Conservation (phyloP, 345 rosid species). For the Arabis hirsuta region DNA sequence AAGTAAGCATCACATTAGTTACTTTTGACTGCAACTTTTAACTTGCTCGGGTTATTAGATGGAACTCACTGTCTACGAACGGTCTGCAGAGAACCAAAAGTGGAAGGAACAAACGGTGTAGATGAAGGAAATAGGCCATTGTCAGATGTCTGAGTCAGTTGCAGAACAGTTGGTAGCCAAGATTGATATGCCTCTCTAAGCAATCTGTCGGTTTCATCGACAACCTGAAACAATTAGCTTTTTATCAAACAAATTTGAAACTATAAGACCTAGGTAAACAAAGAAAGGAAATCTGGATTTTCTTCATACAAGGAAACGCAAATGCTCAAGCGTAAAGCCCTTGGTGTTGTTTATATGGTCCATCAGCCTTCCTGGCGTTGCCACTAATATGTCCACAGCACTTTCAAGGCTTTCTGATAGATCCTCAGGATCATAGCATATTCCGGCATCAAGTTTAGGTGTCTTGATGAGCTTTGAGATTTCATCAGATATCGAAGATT, state of each 20-base stretch:
- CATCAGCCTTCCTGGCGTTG: slow-evolving; percentile 99
- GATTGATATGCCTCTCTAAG: slow-evolving; percentile 95
- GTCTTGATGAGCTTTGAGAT: slow-evolving; percentile 74
- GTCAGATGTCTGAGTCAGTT: slow-evolving; percentile 51
- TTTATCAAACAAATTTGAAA: not conserved
- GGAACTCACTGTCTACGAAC: slow-evolving; percentile 77
- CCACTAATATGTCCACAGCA: slow-evolving; percentile 90
- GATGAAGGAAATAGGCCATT: slow-evolving; percentile 47
- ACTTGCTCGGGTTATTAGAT: not conserved
- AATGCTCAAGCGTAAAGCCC: slow-evolving; percentile 95
- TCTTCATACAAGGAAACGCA: slow-evolving; percentile 81
- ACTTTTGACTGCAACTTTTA: not conserved
- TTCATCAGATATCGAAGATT: slow-evolving; percentile 87
- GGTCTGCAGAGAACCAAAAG: slow-evolving; percentile 71
- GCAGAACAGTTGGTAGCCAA: slow-evolving; percentile 93
- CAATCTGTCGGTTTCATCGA: slow-evolving; percentile 94
- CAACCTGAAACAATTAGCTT: slow-evolving; percentile 62
- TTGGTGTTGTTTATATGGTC: slow-evolving; percentile 86
- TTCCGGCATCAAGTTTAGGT: slow-evolving; percentile 81
- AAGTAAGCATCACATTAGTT: slow-evolving; percentile 25
- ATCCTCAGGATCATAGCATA: slow-evolving; percentile 81
- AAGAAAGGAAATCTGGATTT: not conserved
- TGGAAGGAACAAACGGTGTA: slow-evolving; percentile 41
- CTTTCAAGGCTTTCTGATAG: slow-evolving; percentile 55
- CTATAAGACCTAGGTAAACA: not conserved